A percentile compares a stretch with the other conserved stretches of the same genome.
Evolutionary conservation across 805 yeast species (phyloP).

Genomic region (Starmerella cellae): DNA sequence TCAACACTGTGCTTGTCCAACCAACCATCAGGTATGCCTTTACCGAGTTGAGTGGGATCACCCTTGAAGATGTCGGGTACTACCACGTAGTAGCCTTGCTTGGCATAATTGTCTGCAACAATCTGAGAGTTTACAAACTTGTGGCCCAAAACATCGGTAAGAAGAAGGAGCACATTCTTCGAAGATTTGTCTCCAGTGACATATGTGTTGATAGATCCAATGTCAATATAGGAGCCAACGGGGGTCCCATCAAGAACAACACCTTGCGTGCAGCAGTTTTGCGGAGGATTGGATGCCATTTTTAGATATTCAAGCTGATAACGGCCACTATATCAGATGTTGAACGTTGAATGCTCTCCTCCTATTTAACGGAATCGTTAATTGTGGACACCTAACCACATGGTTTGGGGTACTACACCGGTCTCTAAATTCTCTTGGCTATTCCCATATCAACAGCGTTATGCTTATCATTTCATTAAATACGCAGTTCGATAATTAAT

Average conservation of each 20-base stretch:
- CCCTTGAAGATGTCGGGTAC: conserved; percentile 64
- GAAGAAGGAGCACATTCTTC: conserved; percentile 40
- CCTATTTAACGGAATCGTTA: no score
- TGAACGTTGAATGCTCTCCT: no score
- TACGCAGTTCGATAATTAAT: no score
- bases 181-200: conserved; percentile 36
- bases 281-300: conserved; percentile 28
- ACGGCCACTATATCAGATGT: no score
- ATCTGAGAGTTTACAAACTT: conserved; percentile 44
- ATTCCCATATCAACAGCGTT: no score
- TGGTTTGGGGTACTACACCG: no score
- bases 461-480: no score
- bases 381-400: no score
- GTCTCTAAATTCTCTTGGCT: no score
- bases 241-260: conserved; percentile 24
- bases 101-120: conserved; percentile 39
- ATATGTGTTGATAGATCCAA: conserved; percentile 33
- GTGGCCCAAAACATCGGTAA: conserved; percentile 59
- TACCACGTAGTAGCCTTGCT: conserved; percentile 48
- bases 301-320: neutral
- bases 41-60: conserved; percentile 33
- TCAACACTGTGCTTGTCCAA: conserved; percentile 37
- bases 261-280: conserved; percentile 27
- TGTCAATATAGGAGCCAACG: conserved; percentile 19
- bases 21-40: conserved; percentile 35